Base-by-base conservation (phyloP, 208 protist genomes). In the Leishmania tropica region DNA sequence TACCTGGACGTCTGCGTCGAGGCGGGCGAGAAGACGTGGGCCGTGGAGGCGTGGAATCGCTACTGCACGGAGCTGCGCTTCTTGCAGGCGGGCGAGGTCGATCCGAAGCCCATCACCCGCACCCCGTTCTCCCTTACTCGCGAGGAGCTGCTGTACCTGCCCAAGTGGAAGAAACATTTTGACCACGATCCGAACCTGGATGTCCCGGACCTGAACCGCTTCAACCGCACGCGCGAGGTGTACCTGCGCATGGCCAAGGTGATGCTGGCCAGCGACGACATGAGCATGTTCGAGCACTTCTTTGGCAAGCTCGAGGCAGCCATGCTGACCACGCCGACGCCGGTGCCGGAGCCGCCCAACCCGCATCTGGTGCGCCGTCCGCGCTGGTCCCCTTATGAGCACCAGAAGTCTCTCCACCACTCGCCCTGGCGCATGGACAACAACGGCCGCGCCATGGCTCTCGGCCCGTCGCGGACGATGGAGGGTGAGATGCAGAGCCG, bases 101-200 rank as follows among this genome's bases (percentile, higher is more conserved):
- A 98, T 79, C 96, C 96, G 31, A 98, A 98, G 85, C 96, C 96
- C 28, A 85, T 98, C 76, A 92, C 94, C 31, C 93, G 96, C 80
- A 89, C 90, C 21, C 94, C 93, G 8, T 97, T 97, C 87, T 94
- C 92, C 42, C 89, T 98, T 62, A 97, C 87, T 7, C 84, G 96
- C 28, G 93, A 98, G 64, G 94, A 98, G 79, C 85, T 97, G 78
- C 84, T 97, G 51, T 96, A 97, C 75, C 88, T 98, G 40, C 96
- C 96, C 6, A 97, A 97, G 85, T 98, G 96, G 96, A 98, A 98
- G 85, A 98, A 98, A 83, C 96, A 97, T 85, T 98, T 97, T 77
- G 94, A 97, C 80, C 94, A 97, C 83, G 94, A 98, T 80, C 96
- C 96, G 40, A 98, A 98, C 83, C 85, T 97, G 62, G 96, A 98